Percentiles rank a stretch among this genome's conserved stretches.
These are phyloP conservation scores for Ganoderma lingzhi DNA, from an alignment of 1,284 basidiomycete species.

Conservation along the genomic window DNA sequence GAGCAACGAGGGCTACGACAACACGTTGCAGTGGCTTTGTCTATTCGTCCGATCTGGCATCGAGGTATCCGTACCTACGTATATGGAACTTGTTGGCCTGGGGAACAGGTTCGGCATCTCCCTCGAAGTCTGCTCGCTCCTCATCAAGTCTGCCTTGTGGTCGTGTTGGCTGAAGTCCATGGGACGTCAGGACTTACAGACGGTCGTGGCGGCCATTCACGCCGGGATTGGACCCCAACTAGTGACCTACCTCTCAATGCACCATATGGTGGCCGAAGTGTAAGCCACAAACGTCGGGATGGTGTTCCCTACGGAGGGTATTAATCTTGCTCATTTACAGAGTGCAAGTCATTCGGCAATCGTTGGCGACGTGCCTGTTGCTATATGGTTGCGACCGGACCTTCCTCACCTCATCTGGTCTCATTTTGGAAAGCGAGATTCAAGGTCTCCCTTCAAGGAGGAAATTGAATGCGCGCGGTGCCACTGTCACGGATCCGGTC, in stretches of 20 bases:
- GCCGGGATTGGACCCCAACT: conserved; percentile 49
- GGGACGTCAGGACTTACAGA: conserved; percentile 65
- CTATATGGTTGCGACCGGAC: conserved; percentile 70
- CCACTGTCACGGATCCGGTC: conserved; percentile 59
- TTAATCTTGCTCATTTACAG: conserved; percentile 25
- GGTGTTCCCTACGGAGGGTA: conserved; percentile 37
- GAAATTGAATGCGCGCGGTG: conserved; percentile 52
- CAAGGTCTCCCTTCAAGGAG: conserved; percentile 61
- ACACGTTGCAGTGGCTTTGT: conserved; percentile 69
- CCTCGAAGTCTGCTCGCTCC: conserved; percentile 52
- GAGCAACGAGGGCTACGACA: conserved; percentile 54
- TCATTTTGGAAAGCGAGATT: conserved; percentile 58
- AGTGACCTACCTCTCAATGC: conserved; percentile 43
- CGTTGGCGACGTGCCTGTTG: conserved; percentile 64
- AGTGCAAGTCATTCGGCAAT: conserved; percentile 60
- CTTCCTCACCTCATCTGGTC: conserved; percentile 48
- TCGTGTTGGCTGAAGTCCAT: conserved; percentile 63
- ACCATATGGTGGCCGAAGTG: conserved; percentile 26
- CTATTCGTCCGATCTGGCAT: conserved; percentile 74
- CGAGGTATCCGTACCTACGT: conserved; percentile 63
- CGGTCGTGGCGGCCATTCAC: conserved; percentile 58
- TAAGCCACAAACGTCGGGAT: conserved; percentile 37
- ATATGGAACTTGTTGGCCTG: conserved; percentile 54
- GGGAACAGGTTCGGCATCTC: conserved; percentile 49
- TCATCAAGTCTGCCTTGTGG: conserved; percentile 58